A percentile compares a stretch with the other conserved stretches of the same genome.
Conservation (phyloP, 2,329 filamentous ascomycete species). For the Monosporascus sp. region DNA sequence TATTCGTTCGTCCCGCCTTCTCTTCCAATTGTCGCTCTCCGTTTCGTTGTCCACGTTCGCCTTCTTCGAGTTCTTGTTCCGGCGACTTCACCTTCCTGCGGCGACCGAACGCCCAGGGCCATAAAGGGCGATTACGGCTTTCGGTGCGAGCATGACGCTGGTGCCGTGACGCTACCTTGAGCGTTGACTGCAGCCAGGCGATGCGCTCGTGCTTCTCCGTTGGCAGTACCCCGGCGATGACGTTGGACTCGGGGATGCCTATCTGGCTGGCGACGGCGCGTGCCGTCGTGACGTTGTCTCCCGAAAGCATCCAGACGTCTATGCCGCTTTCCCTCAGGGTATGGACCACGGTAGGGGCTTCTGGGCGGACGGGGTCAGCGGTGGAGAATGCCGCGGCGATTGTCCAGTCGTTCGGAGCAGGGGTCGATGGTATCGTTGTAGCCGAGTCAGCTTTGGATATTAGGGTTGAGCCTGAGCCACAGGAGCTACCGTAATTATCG, state of each 20-base stretch:
- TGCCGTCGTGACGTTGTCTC: conserved; percentile 84
- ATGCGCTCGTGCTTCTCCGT: conserved; percentile 75
- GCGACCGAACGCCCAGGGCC: neutral
- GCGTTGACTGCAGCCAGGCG: conserved; percentile 52
- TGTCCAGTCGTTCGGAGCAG: conserved; percentile 31
- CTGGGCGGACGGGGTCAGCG: conserved; percentile 73
- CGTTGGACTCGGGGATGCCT: conserved; percentile 66
- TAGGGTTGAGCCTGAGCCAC: no score
- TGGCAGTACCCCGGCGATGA: conserved; percentile 83
- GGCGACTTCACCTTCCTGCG: neutral
- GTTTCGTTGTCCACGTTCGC: conserved; percentile 5
- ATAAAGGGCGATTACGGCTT: conserved; percentile 11
- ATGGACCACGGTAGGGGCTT: conserved; percentile 60
- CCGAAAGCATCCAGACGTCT: conserved; percentile 86
- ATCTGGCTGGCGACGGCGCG: conserved; percentile 69
- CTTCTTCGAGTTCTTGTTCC: neutral
- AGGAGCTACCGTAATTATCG: neutral
- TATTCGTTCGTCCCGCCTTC: neutral
- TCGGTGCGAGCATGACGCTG: neutral
- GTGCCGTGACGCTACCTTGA: conserved; percentile 29
- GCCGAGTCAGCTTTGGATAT: no score
- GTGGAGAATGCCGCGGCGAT: conserved; percentile 68
- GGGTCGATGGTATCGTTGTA: neutral
- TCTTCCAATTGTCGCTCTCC: neutral
- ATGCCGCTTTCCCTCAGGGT: conserved; percentile 61